A percentile compares a stretch with the other conserved stretches of the same genome.
These are phyloP conservation scores for Zoysia matrella DNA, from an alignment of 202 grass and related monocot species.

Conservation along the genomic window DNA sequence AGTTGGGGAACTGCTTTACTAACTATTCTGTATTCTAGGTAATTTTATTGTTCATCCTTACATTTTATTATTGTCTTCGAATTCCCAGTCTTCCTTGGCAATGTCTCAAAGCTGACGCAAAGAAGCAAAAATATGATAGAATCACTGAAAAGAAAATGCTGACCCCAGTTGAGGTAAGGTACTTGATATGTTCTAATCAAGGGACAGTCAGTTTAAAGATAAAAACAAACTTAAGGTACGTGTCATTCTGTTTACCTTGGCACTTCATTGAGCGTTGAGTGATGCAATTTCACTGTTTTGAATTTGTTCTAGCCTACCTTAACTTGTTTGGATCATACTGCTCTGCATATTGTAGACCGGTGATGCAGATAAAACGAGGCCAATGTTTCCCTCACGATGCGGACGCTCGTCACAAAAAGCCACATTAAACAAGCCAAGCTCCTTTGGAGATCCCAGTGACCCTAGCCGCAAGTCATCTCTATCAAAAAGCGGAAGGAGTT, in stretches of 20 bases:
- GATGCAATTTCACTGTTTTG: not conserved
- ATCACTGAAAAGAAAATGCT: constrained; percentile 72
- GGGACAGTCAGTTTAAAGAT: constrained; percentile 56
- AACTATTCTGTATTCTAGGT: constrained; percentile 12
- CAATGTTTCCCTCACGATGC: constrained; percentile 41
- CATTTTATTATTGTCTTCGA: constrained; percentile 25
- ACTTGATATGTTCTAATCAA: constrained; percentile 26
- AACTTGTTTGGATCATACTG: not conserved
- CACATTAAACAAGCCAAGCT: constrained; percentile 40
- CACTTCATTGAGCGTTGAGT: constrained; percentile 6
- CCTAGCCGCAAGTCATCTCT: constrained; percentile 39
- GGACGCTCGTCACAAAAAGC: constrained; percentile 51
- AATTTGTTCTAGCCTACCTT: not conserved
- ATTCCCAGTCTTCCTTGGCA: constrained; percentile 58
- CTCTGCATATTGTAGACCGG: constrained; percentile 17
- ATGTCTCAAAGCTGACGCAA: constrained; percentile 59
- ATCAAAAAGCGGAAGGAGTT: constrained; percentile 30
- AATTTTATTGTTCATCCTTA: constrained; percentile 11
- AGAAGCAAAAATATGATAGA: constrained; percentile 66
- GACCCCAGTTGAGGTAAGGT: constrained; percentile 50
- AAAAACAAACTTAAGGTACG: constrained; percentile 45
- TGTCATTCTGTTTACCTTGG: not conserved
- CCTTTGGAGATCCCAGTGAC: constrained; percentile 39
- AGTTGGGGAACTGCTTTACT: constrained; percentile 13
- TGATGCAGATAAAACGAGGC: constrained; percentile 50